Evolutionary conservation across 768 basidiomycete species (phyloP).

Genomic region (Lactarius quietus): DNA sequence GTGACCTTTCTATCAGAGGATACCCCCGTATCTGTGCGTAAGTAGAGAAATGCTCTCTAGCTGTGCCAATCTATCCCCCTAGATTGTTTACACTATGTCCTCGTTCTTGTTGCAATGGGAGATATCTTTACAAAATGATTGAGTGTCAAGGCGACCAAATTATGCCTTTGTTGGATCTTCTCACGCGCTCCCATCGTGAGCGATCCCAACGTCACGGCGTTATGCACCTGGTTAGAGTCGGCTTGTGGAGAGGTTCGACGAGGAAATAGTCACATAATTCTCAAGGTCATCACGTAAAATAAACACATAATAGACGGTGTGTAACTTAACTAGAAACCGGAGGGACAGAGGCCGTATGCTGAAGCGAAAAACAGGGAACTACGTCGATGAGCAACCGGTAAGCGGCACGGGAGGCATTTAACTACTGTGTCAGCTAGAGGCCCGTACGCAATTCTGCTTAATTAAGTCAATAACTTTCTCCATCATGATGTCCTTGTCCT

Average conservation of each 20-base stretch:
- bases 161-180: not conserved
- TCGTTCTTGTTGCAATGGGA: slow-evolving; percentile 15
- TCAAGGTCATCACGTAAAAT: no score
- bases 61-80: slow-evolving; percentile 11
- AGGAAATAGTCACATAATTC: no score
- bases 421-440: not conserved
- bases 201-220: slow-evolving; percentile 9
- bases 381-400: not conserved
- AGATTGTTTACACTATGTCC: slow-evolving; percentile 11
- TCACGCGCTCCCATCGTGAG: slow-evolving; percentile 9
- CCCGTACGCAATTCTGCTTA: not conserved
- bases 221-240: no score
- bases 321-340: not conserved
- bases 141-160: slow-evolving; percentile 22
- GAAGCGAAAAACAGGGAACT: not conserved
- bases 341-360: no score
- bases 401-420: not conserved
- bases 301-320: no score
- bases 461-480: slow-evolving; percentile 11
- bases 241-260: no score
- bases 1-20: slow-evolving; percentile 19
- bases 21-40: slow-evolving; percentile 12
- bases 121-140: slow-evolving; percentile 13
- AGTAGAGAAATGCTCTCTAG: slow-evolving; percentile 20
- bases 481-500: not conserved